Conservation (phyloP, 2,329 filamentous ascomycete species). For the Trichoderma sp. region DNA sequence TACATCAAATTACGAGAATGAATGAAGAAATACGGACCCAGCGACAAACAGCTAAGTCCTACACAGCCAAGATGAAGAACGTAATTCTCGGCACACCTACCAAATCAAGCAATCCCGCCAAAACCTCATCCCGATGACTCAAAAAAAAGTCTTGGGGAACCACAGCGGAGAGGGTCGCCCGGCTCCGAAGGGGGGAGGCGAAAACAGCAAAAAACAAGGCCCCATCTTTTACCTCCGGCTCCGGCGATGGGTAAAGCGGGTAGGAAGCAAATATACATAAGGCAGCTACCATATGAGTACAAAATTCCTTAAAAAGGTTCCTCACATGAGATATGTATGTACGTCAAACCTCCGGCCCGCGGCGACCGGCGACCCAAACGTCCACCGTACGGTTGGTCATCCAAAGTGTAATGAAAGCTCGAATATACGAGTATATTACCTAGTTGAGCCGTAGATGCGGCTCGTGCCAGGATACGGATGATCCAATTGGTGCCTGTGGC, state of each 20-base stretch:
- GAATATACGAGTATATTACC: background rate
- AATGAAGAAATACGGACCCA: background rate
- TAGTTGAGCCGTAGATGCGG: background rate
- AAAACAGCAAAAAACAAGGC: background rate
- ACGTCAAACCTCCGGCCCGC: background rate
- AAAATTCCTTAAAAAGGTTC: background rate
- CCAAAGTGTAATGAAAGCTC: too few species aligned
- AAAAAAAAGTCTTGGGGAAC: background rate
- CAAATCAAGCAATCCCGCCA: background rate
- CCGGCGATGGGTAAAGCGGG: conserved; percentile 20
- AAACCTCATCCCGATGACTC: conserved; percentile 2
- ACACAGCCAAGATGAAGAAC: background rate
- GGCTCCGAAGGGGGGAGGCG: background rate
- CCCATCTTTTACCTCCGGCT: conserved; percentile 19
- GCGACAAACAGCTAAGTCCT: too few species aligned
- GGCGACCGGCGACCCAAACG: background rate
- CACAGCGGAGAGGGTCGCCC: conserved; percentile 15
- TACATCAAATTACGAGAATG: background rate
- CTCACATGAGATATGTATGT: background rate
- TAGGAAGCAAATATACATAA: too few species aligned
- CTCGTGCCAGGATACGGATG: background rate
- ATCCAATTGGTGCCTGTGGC: background rate
- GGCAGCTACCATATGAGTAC: too few species aligned
- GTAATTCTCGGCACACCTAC: background rate
- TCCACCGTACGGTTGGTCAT: too few species aligned